Evolutionary conservation across 2,329 filamentous ascomycete species (phyloP).

Genomic region (Cercospora berteroae): DNA sequence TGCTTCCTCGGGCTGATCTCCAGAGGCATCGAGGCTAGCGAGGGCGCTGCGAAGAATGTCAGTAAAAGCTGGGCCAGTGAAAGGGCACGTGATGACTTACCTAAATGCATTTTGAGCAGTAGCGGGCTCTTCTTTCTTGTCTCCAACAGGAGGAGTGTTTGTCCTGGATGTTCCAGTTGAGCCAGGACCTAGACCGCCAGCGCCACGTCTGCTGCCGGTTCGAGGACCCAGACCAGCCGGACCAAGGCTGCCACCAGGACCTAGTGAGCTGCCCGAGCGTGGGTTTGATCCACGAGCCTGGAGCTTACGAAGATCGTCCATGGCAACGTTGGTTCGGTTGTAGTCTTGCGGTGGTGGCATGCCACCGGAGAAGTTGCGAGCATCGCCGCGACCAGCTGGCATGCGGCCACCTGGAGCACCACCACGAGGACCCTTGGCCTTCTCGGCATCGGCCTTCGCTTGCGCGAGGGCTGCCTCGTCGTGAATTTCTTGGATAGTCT

Average conservation of each 20-base stretch:
- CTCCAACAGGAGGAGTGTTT: constrained; percentile 73
- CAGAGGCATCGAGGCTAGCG: constrained; percentile 56
- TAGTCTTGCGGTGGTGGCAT: constrained; percentile 65
- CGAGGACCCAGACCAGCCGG: constrained; percentile 65
- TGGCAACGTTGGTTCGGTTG: constrained; percentile 76
- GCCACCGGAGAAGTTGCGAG: constrained; percentile 74
- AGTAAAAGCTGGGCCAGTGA: constrained; percentile 21
- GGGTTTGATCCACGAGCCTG: constrained; percentile 63
- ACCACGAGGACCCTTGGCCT: constrained; percentile 58
- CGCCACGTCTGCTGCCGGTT: constrained; percentile 71
- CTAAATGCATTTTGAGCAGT: constrained; percentile 85
- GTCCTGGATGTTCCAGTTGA: constrained; percentile 86
- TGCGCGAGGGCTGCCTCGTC: constrained; percentile 75
- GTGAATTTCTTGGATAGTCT: constrained; percentile 91
- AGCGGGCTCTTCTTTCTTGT: constrained; percentile 62
- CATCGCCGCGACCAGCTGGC: constrained; percentile 78
- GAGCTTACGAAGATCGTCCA: constrained; percentile 86
- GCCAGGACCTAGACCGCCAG: constrained; percentile 33
- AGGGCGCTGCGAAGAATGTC: constrained; percentile 47
- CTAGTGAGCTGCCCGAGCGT: constrained; percentile 61
- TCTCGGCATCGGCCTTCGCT: constrained; percentile 67
- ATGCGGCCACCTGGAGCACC: constrained; percentile 68
- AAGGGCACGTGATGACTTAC: constrained; percentile 55
- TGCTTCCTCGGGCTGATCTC: constrained; percentile 62
- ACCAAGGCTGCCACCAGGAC: constrained; percentile 70